phyloP scores from a whole-genome alignment of 139 green algal species.

The Coccomyxa sp. region DNA sequence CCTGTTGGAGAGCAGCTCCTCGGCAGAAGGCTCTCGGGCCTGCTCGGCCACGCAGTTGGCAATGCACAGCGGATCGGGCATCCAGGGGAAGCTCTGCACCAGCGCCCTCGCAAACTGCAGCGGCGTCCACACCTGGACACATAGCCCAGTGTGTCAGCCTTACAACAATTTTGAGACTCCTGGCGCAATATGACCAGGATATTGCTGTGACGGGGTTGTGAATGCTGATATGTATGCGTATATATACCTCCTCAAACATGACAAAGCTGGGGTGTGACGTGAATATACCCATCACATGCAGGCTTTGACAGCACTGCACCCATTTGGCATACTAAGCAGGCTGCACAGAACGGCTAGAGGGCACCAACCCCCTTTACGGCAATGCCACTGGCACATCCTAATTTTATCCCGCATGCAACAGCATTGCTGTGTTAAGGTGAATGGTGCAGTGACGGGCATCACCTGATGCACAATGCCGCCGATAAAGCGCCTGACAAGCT shows the following conservation, averaged over 20 bases:
- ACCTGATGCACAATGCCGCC: not conserved
- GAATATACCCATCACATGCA: no score
- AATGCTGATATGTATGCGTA: no score
- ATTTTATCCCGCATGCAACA: no score
- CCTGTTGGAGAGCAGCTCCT: not conserved
- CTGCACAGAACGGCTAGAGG: no score
- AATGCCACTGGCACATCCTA: no score
- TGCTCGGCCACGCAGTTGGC: not conserved
- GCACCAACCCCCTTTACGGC: no score
- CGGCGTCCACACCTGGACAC: constrained; percentile 1
- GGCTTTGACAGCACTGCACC: no score
- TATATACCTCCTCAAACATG: no score
- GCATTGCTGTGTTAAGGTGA: no score
- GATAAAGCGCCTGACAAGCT: not conserved
- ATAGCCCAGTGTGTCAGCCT: not conserved
- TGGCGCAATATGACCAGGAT: not conserved
- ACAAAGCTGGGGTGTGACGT: no score
- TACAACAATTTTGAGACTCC: not conserved
- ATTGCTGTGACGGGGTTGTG: no score
- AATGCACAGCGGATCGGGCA: not conserved
- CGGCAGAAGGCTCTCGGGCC: not conserved
- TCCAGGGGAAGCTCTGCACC: not conserved
- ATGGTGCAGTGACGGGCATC: not conserved
- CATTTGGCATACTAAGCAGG: no score
- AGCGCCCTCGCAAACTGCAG: constrained; percentile 7